Conservation (phyloP, 345 rosid genomes). For the Tarenaya hassleriana region DNA sequence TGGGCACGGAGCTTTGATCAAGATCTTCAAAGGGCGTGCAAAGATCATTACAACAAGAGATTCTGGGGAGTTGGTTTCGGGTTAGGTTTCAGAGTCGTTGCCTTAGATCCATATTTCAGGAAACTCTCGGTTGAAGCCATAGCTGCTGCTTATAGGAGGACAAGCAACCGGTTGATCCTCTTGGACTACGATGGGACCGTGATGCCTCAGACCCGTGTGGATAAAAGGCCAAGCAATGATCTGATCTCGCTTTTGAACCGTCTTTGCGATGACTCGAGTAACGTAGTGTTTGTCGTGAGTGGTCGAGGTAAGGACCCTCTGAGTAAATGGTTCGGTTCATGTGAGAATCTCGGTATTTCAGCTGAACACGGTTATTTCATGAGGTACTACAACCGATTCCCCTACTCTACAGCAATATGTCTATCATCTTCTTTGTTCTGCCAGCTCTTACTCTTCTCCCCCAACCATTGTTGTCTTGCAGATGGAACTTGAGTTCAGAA, state of each 20-base stretch:
- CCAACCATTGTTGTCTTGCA: constrained; percentile 11
- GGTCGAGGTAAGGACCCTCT: constrained; percentile 75
- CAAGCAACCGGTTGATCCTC: constrained; percentile 55
- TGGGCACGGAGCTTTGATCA: constrained; percentile 78
- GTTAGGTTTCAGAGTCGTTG: constrained; percentile 61
- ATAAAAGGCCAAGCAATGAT: constrained; percentile 46
- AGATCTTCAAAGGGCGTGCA: constrained; percentile 70
- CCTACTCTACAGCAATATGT: neutral
- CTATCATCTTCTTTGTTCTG: constrained; percentile 1
- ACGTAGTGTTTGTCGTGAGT: constrained; percentile 68
- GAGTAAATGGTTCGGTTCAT: constrained; percentile 62
- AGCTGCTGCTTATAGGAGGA: constrained; percentile 43
- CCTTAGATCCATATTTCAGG: constrained; percentile 59
- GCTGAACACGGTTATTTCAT: constrained; percentile 84
- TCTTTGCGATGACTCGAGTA: constrained; percentile 63
- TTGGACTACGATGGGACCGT: constrained; percentile 88
- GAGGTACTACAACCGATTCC: constrained; percentile 35
- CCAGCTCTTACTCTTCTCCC: constrained; percentile 1
- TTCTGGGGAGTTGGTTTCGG: constrained; percentile 77
- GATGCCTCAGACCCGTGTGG: constrained; percentile 45
- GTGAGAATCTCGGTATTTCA: constrained; percentile 61
- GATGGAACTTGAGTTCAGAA: constrained; percentile 49
- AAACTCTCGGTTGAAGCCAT: constrained; percentile 48
- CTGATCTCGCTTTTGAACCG: constrained; percentile 53
- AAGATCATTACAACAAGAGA: constrained; percentile 57